phyloP scores from a whole-genome alignment of 352 stramenopile species.

The Phytophthora hibernalis region DNA sequence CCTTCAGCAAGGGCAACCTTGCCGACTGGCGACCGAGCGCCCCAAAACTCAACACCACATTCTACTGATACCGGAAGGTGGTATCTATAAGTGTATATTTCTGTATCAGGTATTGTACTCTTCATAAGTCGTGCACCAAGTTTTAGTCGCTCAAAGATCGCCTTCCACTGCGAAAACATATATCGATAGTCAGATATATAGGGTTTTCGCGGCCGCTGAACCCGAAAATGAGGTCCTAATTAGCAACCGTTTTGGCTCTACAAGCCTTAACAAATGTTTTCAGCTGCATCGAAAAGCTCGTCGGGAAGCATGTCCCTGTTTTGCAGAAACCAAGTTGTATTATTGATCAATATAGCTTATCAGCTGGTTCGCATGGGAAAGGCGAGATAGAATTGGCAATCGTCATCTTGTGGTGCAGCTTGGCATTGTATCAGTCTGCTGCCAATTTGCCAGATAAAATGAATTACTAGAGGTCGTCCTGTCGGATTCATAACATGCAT shows the following conservation, averaged over 20 bases:
- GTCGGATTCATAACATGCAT: not conserved
- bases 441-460: too few species aligned
- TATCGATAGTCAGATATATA: not conserved
- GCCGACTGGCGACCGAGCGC: too few species aligned
- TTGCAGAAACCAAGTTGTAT: not conserved
- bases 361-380: not conserved
- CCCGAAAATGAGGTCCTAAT: conserved; percentile 2
- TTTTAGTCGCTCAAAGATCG: not conserved
- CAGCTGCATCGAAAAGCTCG: not conserved
- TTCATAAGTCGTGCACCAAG: not conserved
- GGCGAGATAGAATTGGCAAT: not conserved
- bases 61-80: too few species aligned
- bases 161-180: conserved; percentile 1
- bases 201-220: not conserved
- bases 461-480: too few species aligned
- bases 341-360: not conserved
- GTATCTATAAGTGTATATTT: too few species aligned
- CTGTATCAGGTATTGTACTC: too few species aligned
- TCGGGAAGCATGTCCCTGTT: not conserved
- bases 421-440: too few species aligned
- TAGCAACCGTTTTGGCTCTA: not conserved
- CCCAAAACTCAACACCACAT: too few species aligned
- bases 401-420: too few species aligned
- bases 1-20: too few species aligned
- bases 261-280: not conserved